phyloP scores from a whole-genome alignment of 345 rosid genomes.

The Lagerstroemia speciosa region DNA sequence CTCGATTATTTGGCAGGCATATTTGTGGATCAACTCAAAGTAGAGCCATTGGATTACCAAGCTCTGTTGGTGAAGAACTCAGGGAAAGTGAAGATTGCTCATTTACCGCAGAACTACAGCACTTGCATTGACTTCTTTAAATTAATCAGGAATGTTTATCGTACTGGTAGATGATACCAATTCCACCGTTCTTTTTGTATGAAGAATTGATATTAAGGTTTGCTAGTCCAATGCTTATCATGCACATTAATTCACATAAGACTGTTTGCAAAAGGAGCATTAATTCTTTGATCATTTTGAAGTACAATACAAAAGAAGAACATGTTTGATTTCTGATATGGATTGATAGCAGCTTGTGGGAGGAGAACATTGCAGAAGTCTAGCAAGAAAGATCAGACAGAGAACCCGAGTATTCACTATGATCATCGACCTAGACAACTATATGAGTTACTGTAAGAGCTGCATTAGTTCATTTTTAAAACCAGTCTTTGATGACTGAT shows the following conservation, averaged over 20 bases:
- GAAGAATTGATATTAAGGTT: neutral
- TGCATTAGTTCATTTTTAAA: too few relatives aligned
- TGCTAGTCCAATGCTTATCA: neutral
- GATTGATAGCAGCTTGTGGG: neutral
- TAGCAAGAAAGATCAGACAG: neutral
- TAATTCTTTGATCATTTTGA: neutral
- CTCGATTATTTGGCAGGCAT: slow-evolving; percentile 19
- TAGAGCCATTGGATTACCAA: neutral
- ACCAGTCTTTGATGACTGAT: too few relatives aligned
- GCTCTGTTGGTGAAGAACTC: neutral
- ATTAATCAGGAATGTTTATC: slow-evolving; percentile 1
- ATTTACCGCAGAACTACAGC: slow-evolving; percentile 24
- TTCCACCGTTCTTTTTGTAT: neutral
- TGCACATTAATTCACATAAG: neutral
- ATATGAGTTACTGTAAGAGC: neutral
- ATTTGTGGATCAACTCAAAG: slow-evolving; percentile 27
- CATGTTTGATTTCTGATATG: neutral
- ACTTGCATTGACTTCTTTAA: slow-evolving; percentile 19
- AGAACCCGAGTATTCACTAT: neutral
- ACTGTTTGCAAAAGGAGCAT: neutral
- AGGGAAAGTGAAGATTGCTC: neutral
- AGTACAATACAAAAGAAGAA: neutral
- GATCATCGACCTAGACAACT: neutral
- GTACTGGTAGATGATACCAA: slow-evolving; percentile 12
- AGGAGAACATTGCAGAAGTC: neutral